phyloP scores from a whole-genome alignment of 805 yeast genomes.

The Sungouiella blattae region DNA sequence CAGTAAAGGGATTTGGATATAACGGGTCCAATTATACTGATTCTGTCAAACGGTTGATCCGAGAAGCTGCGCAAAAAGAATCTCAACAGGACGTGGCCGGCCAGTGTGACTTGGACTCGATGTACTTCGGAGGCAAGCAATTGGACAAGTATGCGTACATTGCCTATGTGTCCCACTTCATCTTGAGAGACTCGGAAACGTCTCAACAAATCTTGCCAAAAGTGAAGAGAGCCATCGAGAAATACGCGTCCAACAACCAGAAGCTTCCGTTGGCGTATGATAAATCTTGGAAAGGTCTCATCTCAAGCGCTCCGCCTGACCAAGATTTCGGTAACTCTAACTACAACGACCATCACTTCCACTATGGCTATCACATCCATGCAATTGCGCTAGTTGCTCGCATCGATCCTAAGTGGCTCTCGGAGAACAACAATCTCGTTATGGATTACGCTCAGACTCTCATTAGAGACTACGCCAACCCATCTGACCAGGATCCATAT shows the following conservation, averaged over 20 bases:
- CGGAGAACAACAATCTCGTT: constrained; percentile 27
- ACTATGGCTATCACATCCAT: constrained; percentile 70
- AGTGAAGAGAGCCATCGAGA: constrained; percentile 63
- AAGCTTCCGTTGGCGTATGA: constrained; percentile 75
- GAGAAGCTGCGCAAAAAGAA: constrained; percentile 50
- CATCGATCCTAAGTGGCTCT: constrained; percentile 45
- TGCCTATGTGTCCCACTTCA: constrained; percentile 64
- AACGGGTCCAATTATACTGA: constrained; percentile 23
- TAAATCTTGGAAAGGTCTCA: constrained; percentile 70
- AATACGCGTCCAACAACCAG: constrained; percentile 70
- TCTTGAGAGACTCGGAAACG: constrained; percentile 54
- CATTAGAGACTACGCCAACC: constrained; percentile 67
- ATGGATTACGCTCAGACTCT: constrained; percentile 53
- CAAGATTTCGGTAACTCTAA: constrained; percentile 72
- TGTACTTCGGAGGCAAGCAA: constrained; percentile 83
- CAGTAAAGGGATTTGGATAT: constrained; percentile 16
- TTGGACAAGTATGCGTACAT: constrained; percentile 67
- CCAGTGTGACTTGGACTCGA: constrained; percentile 70
- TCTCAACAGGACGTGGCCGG: constrained; percentile 50
- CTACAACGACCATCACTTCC: constrained; percentile 76
- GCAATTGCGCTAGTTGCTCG: constrained; percentile 63
- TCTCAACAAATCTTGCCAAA: constrained; percentile 51
- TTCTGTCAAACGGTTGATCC: constrained; percentile 33
- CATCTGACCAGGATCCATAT: constrained; percentile 47
- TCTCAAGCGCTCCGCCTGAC: constrained; percentile 61